Percentiles rank a stretch among this genome's conserved stretches.
Conservation (phyloP, 225 moss, liverwort and hornwort species). For the Asterella californica region DNA sequence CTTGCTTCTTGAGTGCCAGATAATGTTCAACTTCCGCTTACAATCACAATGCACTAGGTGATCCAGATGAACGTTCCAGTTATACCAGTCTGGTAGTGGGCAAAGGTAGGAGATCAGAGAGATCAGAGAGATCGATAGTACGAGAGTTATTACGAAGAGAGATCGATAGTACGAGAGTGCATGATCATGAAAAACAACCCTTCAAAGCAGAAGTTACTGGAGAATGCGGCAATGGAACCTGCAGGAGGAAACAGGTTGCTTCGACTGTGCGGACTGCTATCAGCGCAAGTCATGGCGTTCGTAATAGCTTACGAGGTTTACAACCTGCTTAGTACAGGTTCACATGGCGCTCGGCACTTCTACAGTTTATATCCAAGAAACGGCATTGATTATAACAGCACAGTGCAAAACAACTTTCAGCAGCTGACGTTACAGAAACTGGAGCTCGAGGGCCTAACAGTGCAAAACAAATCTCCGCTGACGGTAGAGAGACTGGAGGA, state of each 20-base stretch:
- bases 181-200: no score
- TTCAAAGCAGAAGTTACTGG: not conserved
- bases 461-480: not conserved
- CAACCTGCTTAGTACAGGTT: not conserved
- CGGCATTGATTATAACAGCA: not conserved
- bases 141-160: no score
- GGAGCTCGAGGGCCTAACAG: no score
- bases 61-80: no score
- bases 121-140: no score
- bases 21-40: no score
- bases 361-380: not conserved
- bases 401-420: not conserved
- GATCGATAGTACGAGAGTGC: no score
- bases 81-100: no score
- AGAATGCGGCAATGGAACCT: not conserved
- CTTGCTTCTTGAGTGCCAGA: no score
- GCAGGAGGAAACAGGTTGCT: not conserved
- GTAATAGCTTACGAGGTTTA: not conserved
- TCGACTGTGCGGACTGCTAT: not conserved
- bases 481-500: not conserved
- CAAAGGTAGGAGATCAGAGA: no score
- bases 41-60: no score
- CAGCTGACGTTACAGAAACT: not conserved
- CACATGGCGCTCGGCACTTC: not conserved
- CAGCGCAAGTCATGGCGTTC: constrained; percentile 2